phyloP scores from a whole-genome alignment of 345 rosid species.

The Heritiera littoralis region DNA sequence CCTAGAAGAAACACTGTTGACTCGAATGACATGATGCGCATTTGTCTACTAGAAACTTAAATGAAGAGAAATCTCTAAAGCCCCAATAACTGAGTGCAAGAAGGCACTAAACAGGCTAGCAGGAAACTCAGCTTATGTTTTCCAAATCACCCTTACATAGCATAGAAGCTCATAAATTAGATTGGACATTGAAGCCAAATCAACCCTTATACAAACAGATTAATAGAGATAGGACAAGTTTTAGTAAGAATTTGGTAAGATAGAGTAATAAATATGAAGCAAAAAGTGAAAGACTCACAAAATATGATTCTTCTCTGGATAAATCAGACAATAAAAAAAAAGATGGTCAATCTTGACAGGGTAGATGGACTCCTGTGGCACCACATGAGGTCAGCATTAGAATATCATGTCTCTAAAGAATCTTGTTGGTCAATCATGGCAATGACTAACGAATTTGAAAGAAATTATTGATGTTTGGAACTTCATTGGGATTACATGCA shows the following conservation, averaged over 20 bases:
- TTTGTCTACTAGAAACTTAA: background rate
- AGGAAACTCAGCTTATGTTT: background rate
- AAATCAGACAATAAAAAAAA: background rate
- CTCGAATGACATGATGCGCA: background rate
- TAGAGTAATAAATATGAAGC: background rate
- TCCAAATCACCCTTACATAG: background rate
- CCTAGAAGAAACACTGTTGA: background rate
- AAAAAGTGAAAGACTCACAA: background rate
- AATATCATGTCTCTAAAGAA: background rate
- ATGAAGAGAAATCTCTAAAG: background rate
- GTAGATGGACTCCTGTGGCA: background rate
- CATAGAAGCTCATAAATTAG: background rate
- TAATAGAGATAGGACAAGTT: background rate
- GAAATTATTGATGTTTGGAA: background rate
- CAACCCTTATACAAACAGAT: background rate
- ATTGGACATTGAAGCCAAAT: background rate
- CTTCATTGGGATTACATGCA: background rate
- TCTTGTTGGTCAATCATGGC: background rate
- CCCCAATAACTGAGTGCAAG: background rate
- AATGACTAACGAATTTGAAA: background rate
- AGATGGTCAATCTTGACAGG: background rate
- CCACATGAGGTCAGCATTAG: background rate
- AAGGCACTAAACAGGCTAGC: background rate
- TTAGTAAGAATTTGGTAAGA: background rate
- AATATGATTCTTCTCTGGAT: background rate